A percentile compares a stretch with the other conserved stretches of the same genome.
These are phyloP conservation scores for Agaricus subrufescens DNA, from an alignment of 768 basidiomycete species.

Conservation along the genomic window DNA sequence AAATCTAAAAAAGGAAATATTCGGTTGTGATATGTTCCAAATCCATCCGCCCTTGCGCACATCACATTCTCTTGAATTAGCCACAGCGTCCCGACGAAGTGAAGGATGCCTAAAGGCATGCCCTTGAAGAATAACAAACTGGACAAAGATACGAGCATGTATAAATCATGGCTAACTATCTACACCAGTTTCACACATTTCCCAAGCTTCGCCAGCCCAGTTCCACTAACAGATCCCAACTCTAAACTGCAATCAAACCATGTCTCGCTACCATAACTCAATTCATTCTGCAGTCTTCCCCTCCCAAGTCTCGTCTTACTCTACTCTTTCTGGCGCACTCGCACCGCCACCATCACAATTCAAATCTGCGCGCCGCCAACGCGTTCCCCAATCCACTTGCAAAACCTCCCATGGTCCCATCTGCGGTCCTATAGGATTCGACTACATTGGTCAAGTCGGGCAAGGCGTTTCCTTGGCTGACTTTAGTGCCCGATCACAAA, in stretches of 20 bases:
- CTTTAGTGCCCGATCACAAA: conserved; percentile 6
- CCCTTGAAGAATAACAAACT: too few relatives aligned
- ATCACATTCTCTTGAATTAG: neutral
- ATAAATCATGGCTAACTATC: conserved; percentile 2
- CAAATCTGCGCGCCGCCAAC: neutral
- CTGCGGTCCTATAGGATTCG: conserved; percentile 32
- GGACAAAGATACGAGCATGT: neutral
- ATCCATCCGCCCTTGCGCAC: neutral
- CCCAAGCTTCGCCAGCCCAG: neutral
- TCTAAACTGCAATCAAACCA: conserved; percentile 5
- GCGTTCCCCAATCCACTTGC: conserved; percentile 8
- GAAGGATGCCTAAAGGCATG: neutral
- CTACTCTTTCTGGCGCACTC: conserved; percentile 6
- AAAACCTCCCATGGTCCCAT: conserved; percentile 18
- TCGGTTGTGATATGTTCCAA: neutral
- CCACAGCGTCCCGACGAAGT: neutral
- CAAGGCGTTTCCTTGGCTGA: conserved; percentile 40
- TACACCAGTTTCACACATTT: neutral
- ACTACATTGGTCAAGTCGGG: conserved; percentile 32
- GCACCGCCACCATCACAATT: neutral
- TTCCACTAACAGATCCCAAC: neutral
- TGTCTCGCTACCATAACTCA: conserved; percentile 9
- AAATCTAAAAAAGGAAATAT: neutral
- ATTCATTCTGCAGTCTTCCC: conserved; percentile 9
- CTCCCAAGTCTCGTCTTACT: conserved; percentile 10